Base-by-base conservation (phyloP, 306 rosid genomes). In the Begonia fuchsioides region DNA sequence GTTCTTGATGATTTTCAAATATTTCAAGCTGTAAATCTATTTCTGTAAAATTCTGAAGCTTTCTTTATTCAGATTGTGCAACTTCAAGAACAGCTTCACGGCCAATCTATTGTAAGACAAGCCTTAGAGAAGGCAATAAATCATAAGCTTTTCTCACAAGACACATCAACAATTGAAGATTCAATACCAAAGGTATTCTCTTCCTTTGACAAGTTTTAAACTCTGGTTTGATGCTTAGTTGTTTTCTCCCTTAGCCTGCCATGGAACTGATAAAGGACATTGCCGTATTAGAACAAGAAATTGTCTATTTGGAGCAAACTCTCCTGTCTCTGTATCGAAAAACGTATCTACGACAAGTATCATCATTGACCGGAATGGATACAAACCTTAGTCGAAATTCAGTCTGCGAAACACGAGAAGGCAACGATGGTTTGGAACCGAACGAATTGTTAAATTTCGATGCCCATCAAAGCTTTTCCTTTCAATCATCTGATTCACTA, bases 281-380 rank as follows among this genome's bases (percentile, higher is more conserved):
- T 66, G 80, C 84, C 13, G 80, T 69, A 44, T 69, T 90, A 56
- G 97, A 90, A 68, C 49, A 72, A 51, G 92, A 90, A 84, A 81
- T 90, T 11, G 61, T 65, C 61, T 54, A 75, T 51, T 69, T 84
- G 84, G 97, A 90, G 57, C 80, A 76, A 16, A 65, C 75, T 60
- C 84, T 90, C 15, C 87, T 90, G 45, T 81, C 90, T 39, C 55
- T 84, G 64, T 90, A 90, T 50, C 75, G 95, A 49, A 77, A 61
- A 64, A 68, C 75, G 51, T 84, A 76, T 67, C 55, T 70, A 52
- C 82, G 81, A 51, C 72, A 61, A 49, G 61, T 70, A 56, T 62
- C 79, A 44, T 50, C 80, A 64, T 65, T 53, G 51, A 55, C 82
- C 35, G 47, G 66, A 39, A 44, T 61, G 60, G 81, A 72, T 51